Evolutionary conservation across 805 yeast genomes (phyloP), one percentile per base, ranked within the genome.

Genomic region (Wickerhamiella bombiphila): DNA sequence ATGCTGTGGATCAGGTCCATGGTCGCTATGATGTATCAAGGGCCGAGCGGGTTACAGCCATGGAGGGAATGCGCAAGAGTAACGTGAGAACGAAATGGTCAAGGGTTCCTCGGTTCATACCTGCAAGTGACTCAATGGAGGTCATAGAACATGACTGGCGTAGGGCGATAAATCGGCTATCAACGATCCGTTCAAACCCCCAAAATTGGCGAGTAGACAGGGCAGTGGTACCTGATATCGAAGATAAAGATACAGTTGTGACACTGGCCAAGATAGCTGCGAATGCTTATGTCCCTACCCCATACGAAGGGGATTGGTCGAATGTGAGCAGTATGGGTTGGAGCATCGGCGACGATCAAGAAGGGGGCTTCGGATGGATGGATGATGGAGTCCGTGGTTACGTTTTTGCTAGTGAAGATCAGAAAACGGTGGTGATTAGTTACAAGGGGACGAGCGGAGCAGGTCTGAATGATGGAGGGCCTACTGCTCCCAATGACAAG

Each of bases 361-460:
- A 69, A n/a, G 49, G 59, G 9, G 72, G 76, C 14, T 77, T 77
- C 55, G 97, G 97, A 2, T 91, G 97, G 98, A 69, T 73, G 44
- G 75, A 65, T 7, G 74, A 71, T 43, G 96, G 96, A 1, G 58
- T 91, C 2, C 65, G 98, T 32, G 98, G 98, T 2, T 95, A 91
- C 54, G 73, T 91, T 1, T 91, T 91, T 58, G 75, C 73, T 6
- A 73, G 70, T 42, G 60, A 63, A 17, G 68, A 66, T 35, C 67
- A 74, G 2, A 54, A 67, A 7, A 60, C 69, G 0, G 81, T 82
- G 13, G 78, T 91, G 1, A 70, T 91, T 22, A 73, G 93, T 0
- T 65, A 83, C 41, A 91, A 91, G 56, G 98, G 98, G 1, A 88
- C 98, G 1, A 73, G 86, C 35, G 94, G 96, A 0, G 80, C 85